phyloP scores from a whole-genome alignment of 805 yeast genomes.

The Candida andamanensis region DNA sequence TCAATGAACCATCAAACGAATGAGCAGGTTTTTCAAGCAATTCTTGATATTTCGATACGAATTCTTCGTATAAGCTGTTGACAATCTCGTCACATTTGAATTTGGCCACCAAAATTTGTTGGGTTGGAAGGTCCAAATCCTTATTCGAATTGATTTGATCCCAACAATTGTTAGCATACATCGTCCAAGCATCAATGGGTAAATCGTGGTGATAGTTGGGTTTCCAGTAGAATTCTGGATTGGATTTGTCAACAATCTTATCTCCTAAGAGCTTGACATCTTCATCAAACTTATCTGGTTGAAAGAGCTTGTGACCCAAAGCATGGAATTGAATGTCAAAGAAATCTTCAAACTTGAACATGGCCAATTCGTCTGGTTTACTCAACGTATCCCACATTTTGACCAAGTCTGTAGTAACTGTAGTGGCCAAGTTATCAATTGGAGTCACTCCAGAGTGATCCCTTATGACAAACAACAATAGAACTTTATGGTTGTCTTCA shows the following conservation, averaged over 20 bases:
- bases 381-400: conserved; percentile 74
- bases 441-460: conserved; percentile 91
- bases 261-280: conserved; percentile 64
- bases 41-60: conserved; percentile 16
- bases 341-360: conserved; percentile 60
- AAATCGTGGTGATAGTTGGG: conserved; percentile 74
- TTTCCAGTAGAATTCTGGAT: conserved; percentile 47
- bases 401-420: conserved; percentile 65
- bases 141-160: conserved; percentile 87
- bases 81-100: conserved; percentile 92
- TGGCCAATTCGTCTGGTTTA: conserved; percentile 63
- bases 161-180: conserved; percentile 91
- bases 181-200: conserved; percentile 94
- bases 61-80: conserved; percentile 27
- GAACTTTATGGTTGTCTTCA: conserved; percentile 49
- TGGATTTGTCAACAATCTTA: conserved; percentile 39
- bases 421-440: conserved; percentile 58
- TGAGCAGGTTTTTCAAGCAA: conserved; percentile 8
- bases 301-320: conserved; percentile 80
- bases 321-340: conserved; percentile 82
- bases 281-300: conserved; percentile 59
- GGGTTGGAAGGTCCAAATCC: conserved; percentile 94
- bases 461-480: conserved; percentile 81
- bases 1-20: conserved; percentile 1
- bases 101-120: conserved; percentile 89